Base-by-base conservation (phyloP, 2,329 filamentous ascomycete genomes). In the Exophiala viscosa region DNA sequence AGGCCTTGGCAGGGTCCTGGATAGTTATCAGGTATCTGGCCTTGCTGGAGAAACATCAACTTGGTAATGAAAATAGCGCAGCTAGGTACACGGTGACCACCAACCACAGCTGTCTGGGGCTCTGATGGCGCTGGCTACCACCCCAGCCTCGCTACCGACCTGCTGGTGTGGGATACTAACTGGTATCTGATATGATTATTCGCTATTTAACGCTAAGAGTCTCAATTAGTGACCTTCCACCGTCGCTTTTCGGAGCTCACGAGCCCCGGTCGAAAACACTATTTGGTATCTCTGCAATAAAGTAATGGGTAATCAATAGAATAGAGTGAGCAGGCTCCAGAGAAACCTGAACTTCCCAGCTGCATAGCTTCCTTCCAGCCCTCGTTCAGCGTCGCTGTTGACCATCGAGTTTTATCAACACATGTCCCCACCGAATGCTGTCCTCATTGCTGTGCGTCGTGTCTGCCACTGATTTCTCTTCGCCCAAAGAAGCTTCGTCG, bases 401-500 rank as follows among this genome's bases (percentile, higher is more conserved):
- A 57, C 50, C 32, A 10, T 41, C 39, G 15, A n/a, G n/a, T n/a
- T n/a, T n/a, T n/a, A n/a, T n/a, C n/a, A n/a, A n/a, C 18, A 23
- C 17, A 5, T 5, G 17, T 15, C 20, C 35, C 32, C 33, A 13
- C 39, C 14, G n/a, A 39, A 8, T n/a, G 13, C 20, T 32, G n/a
- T 14, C 40, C 31, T 10, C 36, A 34, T 32, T 43, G 18, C 48
- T 51, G 44, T 39, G 47, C 54, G 34, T 58, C 59, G 33, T 61
- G 50, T 44, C 52, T 61, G 11, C 58, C 60, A 38, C 64, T 65
- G 11, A 57, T 54, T 57, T 68, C 70, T 40, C 74, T 67, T 62
- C 76, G 72, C 47, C 69, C 69, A 54, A 79, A 65, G 59, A 80
- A 70, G 45, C 74, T 74, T 49, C 76, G 71, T 44, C 74, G 69